phyloP scores from a whole-genome alignment of 768 basidiomycete genomes.

The Suillus spraguei region DNA sequence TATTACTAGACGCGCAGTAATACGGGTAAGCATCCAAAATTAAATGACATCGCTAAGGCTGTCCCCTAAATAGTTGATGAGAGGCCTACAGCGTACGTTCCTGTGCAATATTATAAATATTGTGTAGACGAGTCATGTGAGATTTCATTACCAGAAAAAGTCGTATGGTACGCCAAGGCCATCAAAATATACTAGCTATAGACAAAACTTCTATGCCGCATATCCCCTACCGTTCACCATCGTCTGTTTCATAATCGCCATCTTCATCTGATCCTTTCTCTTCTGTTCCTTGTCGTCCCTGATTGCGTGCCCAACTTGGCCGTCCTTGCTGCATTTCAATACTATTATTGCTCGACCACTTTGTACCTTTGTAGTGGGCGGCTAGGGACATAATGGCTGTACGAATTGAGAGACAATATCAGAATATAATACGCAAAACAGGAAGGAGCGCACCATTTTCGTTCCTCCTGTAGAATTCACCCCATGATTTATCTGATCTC shows the following conservation, averaged over 20 bases:
- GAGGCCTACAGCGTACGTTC: neutral
- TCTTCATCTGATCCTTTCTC: conserved; percentile 20
- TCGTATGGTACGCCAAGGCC: conserved; percentile 3
- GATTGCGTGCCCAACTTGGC: conserved; percentile 26
- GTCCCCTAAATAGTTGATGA: neutral
- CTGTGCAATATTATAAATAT: too few species aligned
- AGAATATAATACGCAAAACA: conserved; percentile 8
- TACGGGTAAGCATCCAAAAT: neutral
- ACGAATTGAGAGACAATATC: neutral
- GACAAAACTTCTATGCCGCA: neutral
- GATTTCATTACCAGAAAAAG: neutral
- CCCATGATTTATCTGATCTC: conserved; percentile 60
- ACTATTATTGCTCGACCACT: conserved; percentile 12
- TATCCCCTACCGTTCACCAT: conserved; percentile 15
- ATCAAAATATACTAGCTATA: neutral
- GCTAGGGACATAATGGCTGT: conserved; percentile 31
- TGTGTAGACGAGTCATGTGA: too few species aligned
- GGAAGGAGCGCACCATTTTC: conserved; percentile 45
- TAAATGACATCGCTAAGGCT: neutral
- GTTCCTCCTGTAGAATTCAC: conserved; percentile 57
- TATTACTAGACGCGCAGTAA: neutral
- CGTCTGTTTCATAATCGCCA: conserved; percentile 25
- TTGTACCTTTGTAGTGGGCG: conserved; percentile 23
- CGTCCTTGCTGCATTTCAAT: conserved; percentile 22
- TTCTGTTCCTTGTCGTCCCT: conserved; percentile 5